These are phyloP conservation scores for Aureobasidium sp. DNA, from an alignment of 2,329 filamentous ascomycete species.

Conservation along the genomic window DNA sequence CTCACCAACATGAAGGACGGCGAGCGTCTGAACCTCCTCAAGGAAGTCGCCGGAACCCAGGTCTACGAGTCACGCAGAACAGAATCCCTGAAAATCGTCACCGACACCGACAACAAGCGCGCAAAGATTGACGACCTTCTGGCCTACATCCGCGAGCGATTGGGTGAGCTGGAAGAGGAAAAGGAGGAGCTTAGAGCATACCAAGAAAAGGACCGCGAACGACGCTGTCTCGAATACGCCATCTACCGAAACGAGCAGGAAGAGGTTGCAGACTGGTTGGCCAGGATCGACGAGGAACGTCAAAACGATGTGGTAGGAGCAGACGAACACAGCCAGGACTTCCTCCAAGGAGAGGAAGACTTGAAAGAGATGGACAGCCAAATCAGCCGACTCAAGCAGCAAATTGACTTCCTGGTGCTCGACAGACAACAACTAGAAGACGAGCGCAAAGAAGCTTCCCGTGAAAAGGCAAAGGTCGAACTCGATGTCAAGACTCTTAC, in stretches of 20 bases:
- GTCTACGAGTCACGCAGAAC: conserved; percentile 89
- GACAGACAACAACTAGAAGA: conserved; percentile 85
- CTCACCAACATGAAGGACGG: conserved; percentile 98
- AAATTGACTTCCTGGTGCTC: conserved; percentile 75
- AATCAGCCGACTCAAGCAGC: conserved; percentile 71
- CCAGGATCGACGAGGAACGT: conserved; percentile 73
- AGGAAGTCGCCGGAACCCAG: conserved; percentile 97
- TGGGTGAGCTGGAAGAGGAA: conserved; percentile 88
- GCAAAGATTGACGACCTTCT: conserved; percentile 90
- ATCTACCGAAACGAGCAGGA: conserved; percentile 87
- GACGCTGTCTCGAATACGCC: conserved; percentile 87
- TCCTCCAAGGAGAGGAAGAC: conserved; percentile 70
- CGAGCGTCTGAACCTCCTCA: conserved; percentile 80
- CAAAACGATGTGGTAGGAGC: conserved; percentile 78
- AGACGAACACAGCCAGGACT: conserved; percentile 70
- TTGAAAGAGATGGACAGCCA: conserved; percentile 70
- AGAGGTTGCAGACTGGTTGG: conserved; percentile 67
- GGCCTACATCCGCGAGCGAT: conserved; percentile 82
- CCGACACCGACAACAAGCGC: conserved; percentile 90
- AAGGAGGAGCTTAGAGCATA: conserved; percentile 92
- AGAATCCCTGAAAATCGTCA: conserved; percentile 94
- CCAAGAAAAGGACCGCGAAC: conserved; percentile 89
- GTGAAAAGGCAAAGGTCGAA: conserved; percentile 76
- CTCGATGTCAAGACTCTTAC: conserved; percentile 73
- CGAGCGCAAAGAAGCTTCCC: conserved; percentile 76